Conservation (phyloP, 179 eudicot genomes). For the Monotropa hypopitys region DNA sequence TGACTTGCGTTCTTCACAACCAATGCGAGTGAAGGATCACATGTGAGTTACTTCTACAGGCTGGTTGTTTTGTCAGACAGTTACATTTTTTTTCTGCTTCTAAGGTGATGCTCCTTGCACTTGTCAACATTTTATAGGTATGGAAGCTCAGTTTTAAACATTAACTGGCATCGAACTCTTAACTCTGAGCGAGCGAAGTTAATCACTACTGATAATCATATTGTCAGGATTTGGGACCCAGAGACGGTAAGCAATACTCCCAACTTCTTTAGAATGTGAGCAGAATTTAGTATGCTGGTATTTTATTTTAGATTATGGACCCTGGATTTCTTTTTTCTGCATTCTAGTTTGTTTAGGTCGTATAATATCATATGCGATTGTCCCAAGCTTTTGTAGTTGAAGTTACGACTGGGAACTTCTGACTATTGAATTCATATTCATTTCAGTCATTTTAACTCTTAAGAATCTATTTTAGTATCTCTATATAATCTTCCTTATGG, state of each 20-base stretch:
- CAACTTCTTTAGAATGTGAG: background rate
- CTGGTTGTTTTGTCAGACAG: conserved; percentile 4
- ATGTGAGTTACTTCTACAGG: conserved; percentile 43
- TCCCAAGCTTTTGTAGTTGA: background rate
- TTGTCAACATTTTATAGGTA: conserved; percentile 36
- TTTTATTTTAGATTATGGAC: background rate
- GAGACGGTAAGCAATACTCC: conserved; percentile 49
- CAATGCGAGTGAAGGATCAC: conserved; percentile 83
- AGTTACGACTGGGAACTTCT: background rate
- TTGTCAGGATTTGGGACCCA: conserved; percentile 94
- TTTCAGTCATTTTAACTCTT: background rate
- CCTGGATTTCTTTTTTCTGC: background rate
- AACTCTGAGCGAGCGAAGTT: conserved; percentile 58
- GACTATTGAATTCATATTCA: background rate
- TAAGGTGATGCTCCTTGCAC: background rate
- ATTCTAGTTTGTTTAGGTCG: background rate
- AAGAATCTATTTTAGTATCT: background rate
- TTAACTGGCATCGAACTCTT: conserved; percentile 82
- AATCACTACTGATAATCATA: conserved; percentile 65
- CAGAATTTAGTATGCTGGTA: background rate
- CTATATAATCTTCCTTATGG: background rate
- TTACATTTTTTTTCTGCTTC: background rate
- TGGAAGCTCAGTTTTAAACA: conserved; percentile 74
- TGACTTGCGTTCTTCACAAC: conserved; percentile 83
- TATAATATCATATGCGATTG: background rate